phyloP scores from a whole-genome alignment of 495 filamentous ascomycete genomes.

The Rhizodiscina lignyota region DNA sequence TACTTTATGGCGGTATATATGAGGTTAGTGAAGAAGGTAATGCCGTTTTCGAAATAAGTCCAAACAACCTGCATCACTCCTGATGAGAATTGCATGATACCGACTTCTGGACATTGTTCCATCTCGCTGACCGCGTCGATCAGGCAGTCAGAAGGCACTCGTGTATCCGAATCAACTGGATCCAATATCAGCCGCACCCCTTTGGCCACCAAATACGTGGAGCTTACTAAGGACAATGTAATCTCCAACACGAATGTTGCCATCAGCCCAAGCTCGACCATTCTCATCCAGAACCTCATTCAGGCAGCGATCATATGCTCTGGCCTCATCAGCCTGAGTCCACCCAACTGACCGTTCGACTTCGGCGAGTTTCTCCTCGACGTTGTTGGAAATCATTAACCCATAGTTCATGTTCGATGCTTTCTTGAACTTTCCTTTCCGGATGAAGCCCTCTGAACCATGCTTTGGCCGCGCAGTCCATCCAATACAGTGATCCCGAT shows the following conservation, averaged over 20 bases:
- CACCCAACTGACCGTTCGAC: constrained; percentile 42
- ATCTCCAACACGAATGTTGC: constrained; percentile 64
- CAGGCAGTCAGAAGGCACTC: constrained; percentile 54
- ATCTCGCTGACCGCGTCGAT: constrained; percentile 65
- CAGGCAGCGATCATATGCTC: constrained; percentile 48
- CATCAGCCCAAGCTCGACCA: constrained; percentile 62
- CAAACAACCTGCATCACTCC: constrained; percentile 60
- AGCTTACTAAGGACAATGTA: constrained; percentile 44
- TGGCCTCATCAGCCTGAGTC: constrained; percentile 52
- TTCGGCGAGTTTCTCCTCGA: constrained; percentile 47
- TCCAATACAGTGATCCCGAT: constrained; percentile 56
- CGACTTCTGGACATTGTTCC: constrained; percentile 65
- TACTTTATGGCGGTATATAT: constrained; percentile 26
- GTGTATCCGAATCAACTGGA: constrained; percentile 56
- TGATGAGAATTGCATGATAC: constrained; percentile 66
- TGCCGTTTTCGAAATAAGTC: constrained; percentile 23
- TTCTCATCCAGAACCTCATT: constrained; percentile 39
- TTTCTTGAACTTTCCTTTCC: constrained; percentile 43
- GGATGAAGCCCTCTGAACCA: constrained; percentile 36
- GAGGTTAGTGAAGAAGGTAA: constrained; percentile 29
- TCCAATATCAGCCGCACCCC: background rate
- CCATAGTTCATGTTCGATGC: constrained; percentile 78
- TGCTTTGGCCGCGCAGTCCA: constrained; percentile 61
- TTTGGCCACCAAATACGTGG: background rate
- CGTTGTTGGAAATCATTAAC: constrained; percentile 55